phyloP scores from a whole-genome alignment of 2,329 filamentous ascomycete species.

The Gnomoniopsis smithogilvyi region DNA sequence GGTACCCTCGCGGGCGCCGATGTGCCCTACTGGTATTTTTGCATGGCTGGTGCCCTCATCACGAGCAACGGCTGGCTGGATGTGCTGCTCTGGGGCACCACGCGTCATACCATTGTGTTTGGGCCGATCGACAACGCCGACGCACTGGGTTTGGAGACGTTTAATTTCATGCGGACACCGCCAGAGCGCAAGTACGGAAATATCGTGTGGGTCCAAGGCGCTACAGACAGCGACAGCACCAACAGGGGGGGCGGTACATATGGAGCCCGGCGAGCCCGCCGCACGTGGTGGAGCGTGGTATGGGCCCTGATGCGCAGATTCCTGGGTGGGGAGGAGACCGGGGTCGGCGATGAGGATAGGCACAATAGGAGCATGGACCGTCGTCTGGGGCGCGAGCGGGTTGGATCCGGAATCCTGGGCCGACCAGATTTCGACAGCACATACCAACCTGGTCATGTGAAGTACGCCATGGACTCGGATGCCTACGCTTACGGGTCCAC shows the following conservation, averaged over 20 bases:
- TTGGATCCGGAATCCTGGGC: background rate
- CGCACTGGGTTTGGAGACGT: slow-evolving; percentile 34
- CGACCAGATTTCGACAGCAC: slow-evolving; percentile 2
- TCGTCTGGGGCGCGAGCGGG: background rate
- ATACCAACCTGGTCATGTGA: slow-evolving; percentile 9
- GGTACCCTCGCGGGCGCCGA: slow-evolving; percentile 48
- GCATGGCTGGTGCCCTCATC: slow-evolving; percentile 49
- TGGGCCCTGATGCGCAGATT: background rate
- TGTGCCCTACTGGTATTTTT: slow-evolving; percentile 46
- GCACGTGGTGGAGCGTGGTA: slow-evolving; percentile 7
- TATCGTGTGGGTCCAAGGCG: slow-evolving; percentile 29
- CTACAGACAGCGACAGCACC: slow-evolving; percentile 4
- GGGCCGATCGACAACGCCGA: slow-evolving; percentile 23
- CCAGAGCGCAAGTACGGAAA: slow-evolving; percentile 26
- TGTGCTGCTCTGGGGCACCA: slow-evolving; percentile 28
- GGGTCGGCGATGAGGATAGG: background rate
- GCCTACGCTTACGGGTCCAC: background rate
- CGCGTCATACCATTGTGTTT: slow-evolving; percentile 26
- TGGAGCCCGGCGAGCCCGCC: slow-evolving; percentile 10
- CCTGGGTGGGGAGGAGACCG: slow-evolving; percentile 6
- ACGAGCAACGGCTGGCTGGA: slow-evolving; percentile 41
- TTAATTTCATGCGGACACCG: slow-evolving; percentile 31
- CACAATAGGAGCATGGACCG: background rate
- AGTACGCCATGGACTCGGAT: background rate
- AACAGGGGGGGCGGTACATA: background rate